Base-by-base conservation (phyloP, 352 stramenopile species). In the Phytophthora megakarya region DNA sequence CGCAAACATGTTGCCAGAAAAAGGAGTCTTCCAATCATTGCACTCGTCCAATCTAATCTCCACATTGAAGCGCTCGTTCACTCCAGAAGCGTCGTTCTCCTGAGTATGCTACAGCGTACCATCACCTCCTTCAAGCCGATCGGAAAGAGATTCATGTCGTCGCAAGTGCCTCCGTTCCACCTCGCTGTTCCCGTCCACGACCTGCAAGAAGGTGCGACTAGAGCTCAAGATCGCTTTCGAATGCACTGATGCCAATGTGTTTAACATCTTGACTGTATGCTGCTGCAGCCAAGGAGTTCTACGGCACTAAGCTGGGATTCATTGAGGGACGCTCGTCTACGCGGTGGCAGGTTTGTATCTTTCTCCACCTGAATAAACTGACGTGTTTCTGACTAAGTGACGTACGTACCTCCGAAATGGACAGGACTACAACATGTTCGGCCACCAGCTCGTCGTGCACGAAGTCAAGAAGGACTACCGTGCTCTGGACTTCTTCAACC, bases 131-230 rank as follows among this genome's bases (percentile, higher is more conserved):
- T 64, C 15, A 72, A 67, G 47, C 40, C 61, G 8, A 35, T 26
- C 25, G 56, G 23, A 16, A 65, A 56, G 30, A 71, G 57, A 65
- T 50, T 66, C 47, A 70, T 75, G 51, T 75, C 70, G 39, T 64
- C 65, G 23, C 68, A 61, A 59, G 70, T 89, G 59, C 70, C 78
- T 25, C 90, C 90, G 5, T 97, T 97, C 59, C 90, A 97, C 68
- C 67, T 97, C 19, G 95, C 96, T 15, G 92, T 99, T 71, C 96
- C 96, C 9, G 96, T 99, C n/a, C 96, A 98, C 77, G 82, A 97
- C 60, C 73, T 99, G 22, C 71, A 91, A 39, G 60, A 78, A 72
- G 83, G 83, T 92, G 51, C 23, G 55, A 51, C 35, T 60, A 33
- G 39, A 61, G 32, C 50, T 30, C 21, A 21, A 9, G 39, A 48